Evolutionary conservation across 352 stramenopile species (phyloP).

Genomic region (Globisporangium splendens): DNA sequence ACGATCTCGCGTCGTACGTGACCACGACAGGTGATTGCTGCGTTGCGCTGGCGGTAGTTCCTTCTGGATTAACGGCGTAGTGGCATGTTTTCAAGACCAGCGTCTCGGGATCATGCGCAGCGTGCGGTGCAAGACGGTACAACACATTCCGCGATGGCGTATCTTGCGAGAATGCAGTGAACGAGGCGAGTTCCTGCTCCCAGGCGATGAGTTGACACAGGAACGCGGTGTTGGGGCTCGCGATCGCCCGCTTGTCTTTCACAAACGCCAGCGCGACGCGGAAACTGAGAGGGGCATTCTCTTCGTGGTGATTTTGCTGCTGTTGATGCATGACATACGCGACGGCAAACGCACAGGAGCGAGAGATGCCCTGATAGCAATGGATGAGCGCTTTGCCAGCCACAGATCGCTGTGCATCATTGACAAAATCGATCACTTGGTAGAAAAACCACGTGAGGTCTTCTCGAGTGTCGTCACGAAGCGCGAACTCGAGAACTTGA

Average conservation of each 20-base stretch:
- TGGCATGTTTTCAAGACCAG: constrained; percentile 48
- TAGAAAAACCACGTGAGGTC: constrained; percentile 61
- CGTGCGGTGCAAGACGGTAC: constrained; percentile 44
- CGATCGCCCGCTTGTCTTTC: constrained; percentile 44
- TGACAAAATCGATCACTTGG: constrained; percentile 42
- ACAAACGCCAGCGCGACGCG: constrained; percentile 32
- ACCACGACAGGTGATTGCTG: constrained; percentile 9
- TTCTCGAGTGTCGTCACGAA: constrained; percentile 61
- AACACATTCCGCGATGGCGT: constrained; percentile 12
- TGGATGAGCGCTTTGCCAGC: constrained; percentile 43
- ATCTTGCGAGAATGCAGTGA: background rate
- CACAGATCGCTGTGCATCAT: constrained; percentile 9
- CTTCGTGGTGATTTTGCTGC: constrained; percentile 21
- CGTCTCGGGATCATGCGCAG: constrained; percentile 34
- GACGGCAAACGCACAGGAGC: constrained; percentile 62
- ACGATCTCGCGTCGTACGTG: background rate
- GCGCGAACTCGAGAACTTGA: constrained; percentile 23
- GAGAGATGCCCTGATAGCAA: constrained; percentile 70
- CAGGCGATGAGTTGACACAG: constrained; percentile 68
- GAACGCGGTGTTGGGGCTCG: constrained; percentile 61
- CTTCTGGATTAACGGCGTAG: too few species aligned
- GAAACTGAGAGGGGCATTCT: background rate
- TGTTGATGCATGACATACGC: constrained; percentile 57
- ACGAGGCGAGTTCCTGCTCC: constrained; percentile 35
- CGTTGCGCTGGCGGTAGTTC: constrained; percentile 7